Evolutionary conservation across 1,284 basidiomycete species (phyloP).

Genomic region (Ceratobasidium sp.): DNA sequence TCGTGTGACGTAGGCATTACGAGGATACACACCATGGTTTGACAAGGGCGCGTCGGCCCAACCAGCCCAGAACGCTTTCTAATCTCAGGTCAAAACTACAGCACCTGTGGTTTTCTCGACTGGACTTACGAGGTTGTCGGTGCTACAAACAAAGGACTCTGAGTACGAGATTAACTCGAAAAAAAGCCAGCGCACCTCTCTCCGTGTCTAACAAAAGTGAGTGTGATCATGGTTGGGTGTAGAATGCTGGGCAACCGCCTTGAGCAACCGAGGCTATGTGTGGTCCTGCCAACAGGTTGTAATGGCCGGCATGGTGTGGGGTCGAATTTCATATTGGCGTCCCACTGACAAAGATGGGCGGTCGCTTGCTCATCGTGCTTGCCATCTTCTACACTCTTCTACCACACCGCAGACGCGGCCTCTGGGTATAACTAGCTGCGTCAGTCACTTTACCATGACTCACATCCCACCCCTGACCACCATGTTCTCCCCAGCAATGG

Average conservation of each 20-base stretch:
- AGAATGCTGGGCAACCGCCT: background rate
- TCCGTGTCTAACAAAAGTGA: conserved; percentile 73
- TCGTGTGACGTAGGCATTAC: background rate
- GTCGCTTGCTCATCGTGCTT: conserved; percentile 31
- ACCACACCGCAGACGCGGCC: conserved; percentile 45
- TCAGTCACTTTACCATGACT: conserved; percentile 1
- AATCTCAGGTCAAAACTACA: conserved; percentile 50
- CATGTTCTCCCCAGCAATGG: conserved; percentile 53
- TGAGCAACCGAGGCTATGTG: conserved; percentile 18
- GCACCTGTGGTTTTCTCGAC: conserved; percentile 53
- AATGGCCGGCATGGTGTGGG: background rate
- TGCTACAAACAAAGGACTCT: conserved; percentile 12
- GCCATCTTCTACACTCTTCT: conserved; percentile 46
- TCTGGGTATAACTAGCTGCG: conserved; percentile 45
- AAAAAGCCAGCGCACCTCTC: conserved; percentile 74
- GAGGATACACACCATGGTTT: conserved; percentile 72
- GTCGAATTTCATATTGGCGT: conserved; percentile 44
- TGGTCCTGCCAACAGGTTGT: conserved; percentile 24
- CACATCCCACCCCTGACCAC: conserved; percentile 48
- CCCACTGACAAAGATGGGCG: conserved; percentile 12
- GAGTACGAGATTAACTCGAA: conserved; percentile 56
- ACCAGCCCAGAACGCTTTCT: conserved; percentile 75
- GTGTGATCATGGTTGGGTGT: conserved; percentile 55
- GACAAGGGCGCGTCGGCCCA: conserved; percentile 76
- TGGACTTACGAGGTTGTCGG: conserved; percentile 29